Evolutionary conservation across 306 rosid genomes (phyloP), one percentile per base, ranked within the genome.

Genomic region (Leucaena leucocephala): DNA sequence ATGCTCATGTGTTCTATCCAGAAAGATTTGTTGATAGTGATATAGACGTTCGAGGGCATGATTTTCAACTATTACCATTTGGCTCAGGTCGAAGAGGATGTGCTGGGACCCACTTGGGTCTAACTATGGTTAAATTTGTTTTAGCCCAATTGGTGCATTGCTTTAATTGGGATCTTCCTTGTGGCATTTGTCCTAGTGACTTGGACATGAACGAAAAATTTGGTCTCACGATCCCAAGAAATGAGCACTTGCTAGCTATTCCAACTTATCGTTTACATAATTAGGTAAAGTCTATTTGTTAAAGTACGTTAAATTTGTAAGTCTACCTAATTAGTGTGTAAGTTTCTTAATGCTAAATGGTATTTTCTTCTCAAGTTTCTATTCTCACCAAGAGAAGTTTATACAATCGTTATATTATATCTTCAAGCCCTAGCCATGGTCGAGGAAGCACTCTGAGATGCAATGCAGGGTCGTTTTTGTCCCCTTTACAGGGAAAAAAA

Each of bases 161-260:
- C 83, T 78, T 84, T 50, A 19, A 40, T 16, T 84, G 83, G 85
- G 72, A 81, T 16, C 81, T 81, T 15, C 81, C 76, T 0, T 2
- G 0, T 3, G 78, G 78, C 6, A 40, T 49, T n/a, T 5, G 0
- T 15, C 80, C 77, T 27, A 2, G 33, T 39, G 71, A 77, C n/a
- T 8, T 84, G 36, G 87, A 84, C 27, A 84, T 81, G 85, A 12
- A 15, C 0, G 81, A 84, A 63, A 43, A n/a, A 0, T 84, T 64
- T 27, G 78, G 78, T 7, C 19, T 71, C 0, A 0, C 81, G 3
- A 12, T 44, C n/a, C 7, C 78, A 5, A 70, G 42, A 27, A 59
- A 48, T 8, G 17, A 63, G 1, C 75, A 64, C 46, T 35, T 84
- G 71, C 12, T 63, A 5, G 81, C 57, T 11, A 7, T 42, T 62